Conservation (phyloP, 108 stramenopile genomes). For the Cylindrotheca fusiformis region DNA sequence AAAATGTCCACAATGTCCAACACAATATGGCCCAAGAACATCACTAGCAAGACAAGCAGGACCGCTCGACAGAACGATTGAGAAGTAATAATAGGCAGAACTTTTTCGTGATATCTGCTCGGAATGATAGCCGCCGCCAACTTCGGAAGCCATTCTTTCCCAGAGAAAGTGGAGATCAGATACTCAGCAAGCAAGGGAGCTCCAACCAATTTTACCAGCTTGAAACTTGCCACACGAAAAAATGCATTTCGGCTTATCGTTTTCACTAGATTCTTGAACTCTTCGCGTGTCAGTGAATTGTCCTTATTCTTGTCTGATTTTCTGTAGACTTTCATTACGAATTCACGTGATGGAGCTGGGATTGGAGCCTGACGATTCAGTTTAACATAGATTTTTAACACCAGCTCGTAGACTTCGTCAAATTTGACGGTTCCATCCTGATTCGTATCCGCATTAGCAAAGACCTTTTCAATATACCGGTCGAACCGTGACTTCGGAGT, state of each 20-base stretch:
- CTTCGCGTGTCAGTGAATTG: slow-evolving; percentile 17
- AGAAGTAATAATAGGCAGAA: slow-evolving; percentile 26
- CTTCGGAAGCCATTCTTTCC: slow-evolving; percentile 14
- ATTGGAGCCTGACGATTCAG: slow-evolving; percentile 43
- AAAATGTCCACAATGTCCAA: slow-evolving; percentile 14
- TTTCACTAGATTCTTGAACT: slow-evolving; percentile 28
- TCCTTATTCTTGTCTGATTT: slow-evolving; percentile 17
- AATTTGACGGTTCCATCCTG: slow-evolving; percentile 35
- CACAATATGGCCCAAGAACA: slow-evolving; percentile 29
- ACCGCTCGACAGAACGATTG: slow-evolving; percentile 26
- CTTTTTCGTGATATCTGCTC: slow-evolving; percentile 8
- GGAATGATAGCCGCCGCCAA: slow-evolving; percentile 16
- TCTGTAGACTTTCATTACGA: slow-evolving; percentile 20
- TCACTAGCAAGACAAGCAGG: slow-evolving; percentile 20
- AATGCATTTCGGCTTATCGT: slow-evolving; percentile 19
- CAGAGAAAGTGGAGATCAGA: background rate
- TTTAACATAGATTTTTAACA: slow-evolving; percentile 30
- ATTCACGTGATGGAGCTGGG: slow-evolving; percentile 32
- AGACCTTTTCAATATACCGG: slow-evolving; percentile 28
- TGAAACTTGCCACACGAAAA: slow-evolving; percentile 28
- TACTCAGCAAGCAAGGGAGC: slow-evolving; percentile 36
- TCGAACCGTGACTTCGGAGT: slow-evolving; percentile 9
- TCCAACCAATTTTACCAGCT: slow-evolving; percentile 38
- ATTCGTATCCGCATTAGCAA: slow-evolving; percentile 43
- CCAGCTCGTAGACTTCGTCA: slow-evolving; percentile 36